phyloP scores from a whole-genome alignment of 805 yeast species.

The Kluyveromyces aestuarii region DNA sequence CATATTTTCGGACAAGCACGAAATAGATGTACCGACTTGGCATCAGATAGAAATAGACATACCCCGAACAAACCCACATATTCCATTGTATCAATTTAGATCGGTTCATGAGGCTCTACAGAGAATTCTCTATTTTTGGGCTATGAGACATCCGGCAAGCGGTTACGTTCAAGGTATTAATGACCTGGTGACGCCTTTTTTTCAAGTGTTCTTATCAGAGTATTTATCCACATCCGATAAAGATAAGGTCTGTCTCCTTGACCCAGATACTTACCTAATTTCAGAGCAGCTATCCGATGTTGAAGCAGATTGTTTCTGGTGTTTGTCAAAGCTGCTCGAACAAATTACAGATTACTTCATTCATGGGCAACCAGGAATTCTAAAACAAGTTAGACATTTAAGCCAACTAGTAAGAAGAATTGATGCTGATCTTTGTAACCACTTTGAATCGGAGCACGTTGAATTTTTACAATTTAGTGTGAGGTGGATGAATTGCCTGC shows the following conservation, averaged over 20 bases:
- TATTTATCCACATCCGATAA: conserved; percentile 40
- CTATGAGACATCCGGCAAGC: conserved; percentile 92
- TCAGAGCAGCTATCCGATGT: conserved; percentile 52
- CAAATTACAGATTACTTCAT: conserved; percentile 95
- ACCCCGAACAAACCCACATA: conserved; percentile 85
- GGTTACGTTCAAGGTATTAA: conserved; percentile 98
- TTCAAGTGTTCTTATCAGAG: conserved; percentile 69
- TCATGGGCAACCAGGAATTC: conserved; percentile 96
- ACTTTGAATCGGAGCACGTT: conserved; percentile 72
- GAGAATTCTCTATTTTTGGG: conserved; percentile 83
- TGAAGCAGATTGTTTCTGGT: conserved; percentile 98
- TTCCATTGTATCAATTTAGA: conserved; percentile 58
- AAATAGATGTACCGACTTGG: conserved; percentile 73
- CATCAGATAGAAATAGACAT: conserved; percentile 94
- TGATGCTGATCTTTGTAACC: conserved; percentile 62
- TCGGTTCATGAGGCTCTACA: conserved; percentile 74
- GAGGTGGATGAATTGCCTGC: conserved; percentile 96
- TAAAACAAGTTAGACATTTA: conserved; percentile 79
- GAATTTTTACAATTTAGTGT: conserved; percentile 94
- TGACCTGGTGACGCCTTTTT: conserved; percentile 88
- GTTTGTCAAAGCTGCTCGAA: conserved; percentile 80
- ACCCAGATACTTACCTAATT: conserved; percentile 51
- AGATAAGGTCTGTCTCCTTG: conserved; percentile 45
- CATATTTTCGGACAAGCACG: conserved; percentile 42
- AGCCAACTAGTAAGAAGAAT: conserved; percentile 71